Base-by-base conservation (phyloP, 2,329 filamentous ascomycete species). In the Paecilomyces variotii region DNA sequence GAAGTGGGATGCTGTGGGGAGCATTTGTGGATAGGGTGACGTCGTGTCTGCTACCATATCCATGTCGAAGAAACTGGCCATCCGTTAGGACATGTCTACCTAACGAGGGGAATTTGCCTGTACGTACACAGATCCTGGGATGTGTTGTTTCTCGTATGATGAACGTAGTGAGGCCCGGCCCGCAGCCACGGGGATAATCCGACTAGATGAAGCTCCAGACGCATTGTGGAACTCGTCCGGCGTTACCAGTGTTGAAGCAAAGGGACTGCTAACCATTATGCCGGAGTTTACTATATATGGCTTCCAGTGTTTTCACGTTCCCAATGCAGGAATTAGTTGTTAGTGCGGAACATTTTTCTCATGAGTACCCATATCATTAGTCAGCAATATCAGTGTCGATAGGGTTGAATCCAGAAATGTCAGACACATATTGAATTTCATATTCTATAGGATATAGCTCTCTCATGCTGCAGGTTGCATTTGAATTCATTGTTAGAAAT, bases 11-110 rank as follows among this genome's bases (percentile, higher is more conserved):
- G 67, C 59, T 0, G 62, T 64, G 3, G 69, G 67, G 0, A 72
- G 60, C 69, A 70, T 72, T 45, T 66, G 63, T 2, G 68, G 69
- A 30, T 70, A 70, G 3, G 63, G 60, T 1, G 67, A 67, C 1
- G 53, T 35, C 1, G 52, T 60, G 45, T 68, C 66, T 26, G 57
- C 60, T 39, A 68, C 64, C 1, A 59, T 14, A 25, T 70, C 67
- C 64, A 71, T 67, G 49, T 70, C 62, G 56, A 72, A 67, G 56
- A 71, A 69, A 7, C 69, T 71, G 26, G n/a, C 14, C 19, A 12
- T 54, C 34, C 35, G 56, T 55, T 49, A 54, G n/a, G 39, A 35
- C 49, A 32, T 32, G 19, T 57, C 12, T 11, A 19, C 25, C 34
- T 12, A 26, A 28, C 4, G 9, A n/a, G 39, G 39, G n/a, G 39